Base-by-base conservation (phyloP, 768 basidiomycete genomes). In the Boletus sensibilis region DNA sequence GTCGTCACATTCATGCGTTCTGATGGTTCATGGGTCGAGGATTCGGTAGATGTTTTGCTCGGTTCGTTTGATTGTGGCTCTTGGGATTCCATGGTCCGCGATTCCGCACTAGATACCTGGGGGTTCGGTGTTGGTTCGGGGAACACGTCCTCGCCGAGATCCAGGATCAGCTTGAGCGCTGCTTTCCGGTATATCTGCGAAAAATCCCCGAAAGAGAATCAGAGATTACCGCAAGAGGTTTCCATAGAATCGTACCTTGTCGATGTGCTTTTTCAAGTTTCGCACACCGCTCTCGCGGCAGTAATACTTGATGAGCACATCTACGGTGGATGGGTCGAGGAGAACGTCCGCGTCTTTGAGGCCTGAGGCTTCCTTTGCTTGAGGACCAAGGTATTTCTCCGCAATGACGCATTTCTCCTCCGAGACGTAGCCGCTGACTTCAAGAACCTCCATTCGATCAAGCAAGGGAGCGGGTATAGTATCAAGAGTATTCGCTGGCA, bases 181-280 rank as follows among this genome's bases (percentile, higher is more conserved):
- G 95, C 92, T 71, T 99, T 99, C 58, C 97, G 85, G 73, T 95
- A 98, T 55, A 99, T 94, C 94, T 98, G 54, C 21, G 18, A 51
- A 46, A 23, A 13, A n/a, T 25, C 7, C 18, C 27, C 33, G 5
- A 58, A 5, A 1, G 14, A 25, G 3, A 16, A 27, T 64, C 46
- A 56, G 52, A 31, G 3, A 40, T 27, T 1, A 18, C 29, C 20
- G 7, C 11, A 35, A 13, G 25, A 39, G 10, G 8, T 1, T 8
- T 67, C 13, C n/a, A 29, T n/a, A 34, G 6, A n/a, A 37, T 18
- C 47, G 2, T 57, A 93, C 94, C 86, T 98, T 98, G 68, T 99
- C 96, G 52, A 99, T 96, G 66, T 95, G 91, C 75, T 99, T 98
- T 85, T 98, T 98, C 70, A 99, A 68, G 68, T 94, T 94, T 47